phyloP scores from a whole-genome alignment of 805 yeast genomes.

The Spathaspora hagerdaliae region DNA sequence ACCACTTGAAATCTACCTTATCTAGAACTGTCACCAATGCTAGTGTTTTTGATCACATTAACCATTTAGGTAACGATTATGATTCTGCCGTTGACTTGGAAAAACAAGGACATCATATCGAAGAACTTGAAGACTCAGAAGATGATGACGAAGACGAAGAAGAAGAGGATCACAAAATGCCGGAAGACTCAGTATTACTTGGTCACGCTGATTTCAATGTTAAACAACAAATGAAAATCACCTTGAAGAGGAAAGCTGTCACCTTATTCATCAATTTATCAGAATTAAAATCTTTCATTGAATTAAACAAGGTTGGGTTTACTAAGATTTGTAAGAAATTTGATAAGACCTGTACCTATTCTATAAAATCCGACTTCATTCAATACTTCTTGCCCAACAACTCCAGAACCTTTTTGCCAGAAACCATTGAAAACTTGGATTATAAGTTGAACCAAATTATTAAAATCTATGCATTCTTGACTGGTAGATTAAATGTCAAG shows the following conservation, averaged over 20 bases:
- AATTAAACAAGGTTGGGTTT: conserved; percentile 84
- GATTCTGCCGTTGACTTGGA: conserved; percentile 13
- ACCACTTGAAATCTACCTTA: conserved; percentile 6
- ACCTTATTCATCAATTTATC: conserved; percentile 69
- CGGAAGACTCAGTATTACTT: conserved; percentile 45
- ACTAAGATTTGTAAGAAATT: conserved; percentile 87
- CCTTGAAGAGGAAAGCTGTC: conserved; percentile 62
- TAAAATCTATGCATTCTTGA: conserved; percentile 48
- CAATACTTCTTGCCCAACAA: conserved; percentile 37
- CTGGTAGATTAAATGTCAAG: conserved; percentile 33
- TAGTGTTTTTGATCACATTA: conserved; percentile 23
- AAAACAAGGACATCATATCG: conserved; percentile 30
- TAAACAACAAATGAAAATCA: conserved; percentile 51
- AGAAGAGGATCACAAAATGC: conserved; percentile 19
- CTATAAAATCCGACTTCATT: conserved; percentile 58
- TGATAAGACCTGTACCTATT: conserved; percentile 72
- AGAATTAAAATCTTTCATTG: conserved; percentile 79
- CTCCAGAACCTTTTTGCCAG: conserved; percentile 52
- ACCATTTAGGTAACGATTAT: conserved; percentile 15
- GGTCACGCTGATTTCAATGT: conserved; percentile 47
- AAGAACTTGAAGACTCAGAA: conserved; percentile 17
- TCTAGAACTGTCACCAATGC: conserved; percentile 13
- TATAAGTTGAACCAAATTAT: conserved; percentile 50
- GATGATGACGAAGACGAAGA: conserved; percentile 24
- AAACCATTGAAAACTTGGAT: conserved; percentile 37